phyloP scores from a whole-genome alignment of 768 basidiomycete species.

The Hemileccinum rubropunctum region DNA sequence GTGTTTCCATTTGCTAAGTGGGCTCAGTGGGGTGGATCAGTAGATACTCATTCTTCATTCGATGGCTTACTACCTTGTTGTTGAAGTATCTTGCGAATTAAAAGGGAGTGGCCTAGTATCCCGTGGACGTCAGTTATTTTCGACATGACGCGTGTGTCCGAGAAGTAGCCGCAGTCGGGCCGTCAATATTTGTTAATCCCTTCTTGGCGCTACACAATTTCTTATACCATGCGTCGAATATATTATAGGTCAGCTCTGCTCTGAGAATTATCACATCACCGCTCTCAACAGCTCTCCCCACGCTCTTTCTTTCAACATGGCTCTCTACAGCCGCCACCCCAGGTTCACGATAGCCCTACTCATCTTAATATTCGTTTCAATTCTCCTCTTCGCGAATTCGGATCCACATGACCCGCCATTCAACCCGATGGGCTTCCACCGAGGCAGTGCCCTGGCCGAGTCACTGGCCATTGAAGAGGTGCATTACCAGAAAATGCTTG shows the following conservation, averaged over 20 bases:
- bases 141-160: too few relatives aligned
- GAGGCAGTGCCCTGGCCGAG: slow-evolving; percentile 6
- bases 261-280: background rate
- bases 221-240: too few relatives aligned
- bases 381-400: slow-evolving; percentile 28
- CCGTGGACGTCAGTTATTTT: too few relatives aligned
- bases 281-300: slow-evolving; percentile 12
- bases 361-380: slow-evolving; percentile 22
- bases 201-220: too few relatives aligned
- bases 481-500: slow-evolving; percentile 41
- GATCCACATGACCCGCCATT: slow-evolving; percentile 7
- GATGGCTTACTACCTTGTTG: too few relatives aligned
- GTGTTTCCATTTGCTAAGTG: too few relatives aligned
- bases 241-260: background rate
- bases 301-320: slow-evolving; percentile 18
- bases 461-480: slow-evolving; percentile 20
- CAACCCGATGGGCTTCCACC: slow-evolving; percentile 3
- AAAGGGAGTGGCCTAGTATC: too few relatives aligned
- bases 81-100: too few relatives aligned
- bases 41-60: too few relatives aligned
- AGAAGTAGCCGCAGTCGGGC: too few relatives aligned
- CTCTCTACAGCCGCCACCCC: slow-evolving; percentile 29
- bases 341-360: slow-evolving; percentile 30
- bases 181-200: too few relatives aligned
- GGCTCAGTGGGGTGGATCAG: too few relatives aligned